Evolutionary conservation across 257 asterid species (phyloP), one percentile per base, ranked within the genome.

Genomic region (Petunia secreta): DNA sequence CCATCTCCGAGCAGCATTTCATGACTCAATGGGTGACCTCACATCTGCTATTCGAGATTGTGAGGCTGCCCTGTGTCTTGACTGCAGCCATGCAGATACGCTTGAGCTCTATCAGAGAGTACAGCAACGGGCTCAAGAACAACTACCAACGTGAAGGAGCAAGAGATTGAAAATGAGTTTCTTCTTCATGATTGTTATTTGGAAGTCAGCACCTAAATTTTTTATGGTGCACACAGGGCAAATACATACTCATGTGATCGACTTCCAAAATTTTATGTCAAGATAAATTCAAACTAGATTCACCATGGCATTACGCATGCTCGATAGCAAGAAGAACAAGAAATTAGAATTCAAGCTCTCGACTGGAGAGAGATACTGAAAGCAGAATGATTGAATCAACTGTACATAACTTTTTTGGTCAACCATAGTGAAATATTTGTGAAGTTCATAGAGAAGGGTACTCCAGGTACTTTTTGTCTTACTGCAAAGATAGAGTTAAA

Each of bases 1-100:
- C 82, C 97, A 93, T 85, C 97, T 95, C 53, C 93, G 98, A 81
- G 96, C 99, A 84, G 98, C 98, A 13, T 95, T 95, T 86, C 90
- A 91, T 25, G 99, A 95, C 64, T 92, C 98, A 15, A 85, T 91
- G 82, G 93, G 97, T 38, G 92, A 95, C 74, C 66, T 53, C 50
- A 46, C 80, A 38, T 90, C 92, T 41, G 87, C 97, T n/a, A 63
- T 93, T 41, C 87, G 83, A 53, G 99, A 95, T 88, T 93, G 97
- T 79, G 93, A 93, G 86, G 99, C 97, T 15, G 96, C 92, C n/a
- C 92, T 95, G 8, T 92, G 96, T 80, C 97, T 95, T 37, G 98
- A 92, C 78, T 97, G 96, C 25, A 86, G 83, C 77, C 98, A 95
- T 68, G 15, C 85, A 1, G 97, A 92, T 65, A 87, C 99, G 37